Evolutionary conservation across 129 eudicot species (phyloP).

Genomic region (Centella asiatica): DNA sequence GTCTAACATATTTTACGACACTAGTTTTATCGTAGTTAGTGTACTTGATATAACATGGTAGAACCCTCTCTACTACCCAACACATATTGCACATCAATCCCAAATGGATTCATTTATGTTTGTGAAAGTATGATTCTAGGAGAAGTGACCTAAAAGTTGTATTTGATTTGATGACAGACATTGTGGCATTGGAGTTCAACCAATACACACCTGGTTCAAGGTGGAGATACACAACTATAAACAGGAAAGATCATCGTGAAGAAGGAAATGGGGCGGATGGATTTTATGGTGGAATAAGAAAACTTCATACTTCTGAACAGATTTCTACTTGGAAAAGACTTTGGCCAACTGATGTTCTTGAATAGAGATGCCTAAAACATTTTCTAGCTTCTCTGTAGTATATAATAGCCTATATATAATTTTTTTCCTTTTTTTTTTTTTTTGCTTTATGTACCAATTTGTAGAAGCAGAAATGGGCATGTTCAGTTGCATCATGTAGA

Average conservation of each 20-base stretch:
- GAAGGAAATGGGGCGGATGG: slow-evolving; percentile 80
- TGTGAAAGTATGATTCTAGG: too few relatives aligned
- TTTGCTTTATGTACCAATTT: not conserved
- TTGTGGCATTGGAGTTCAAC: slow-evolving; percentile 59
- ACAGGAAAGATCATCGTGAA: slow-evolving; percentile 56
- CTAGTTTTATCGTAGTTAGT: too few relatives aligned
- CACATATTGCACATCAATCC: too few relatives aligned
- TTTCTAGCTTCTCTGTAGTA: not conserved
- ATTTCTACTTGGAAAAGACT: slow-evolving; percentile 50
- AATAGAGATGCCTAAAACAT: slow-evolving; percentile 17
- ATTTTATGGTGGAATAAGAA: slow-evolving; percentile 70
- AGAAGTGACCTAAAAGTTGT: too few relatives aligned
- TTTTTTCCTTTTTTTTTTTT: not conserved
- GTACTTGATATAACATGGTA: too few relatives aligned
- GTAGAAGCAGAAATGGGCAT: slow-evolving; percentile 4
- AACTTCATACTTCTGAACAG: slow-evolving; percentile 32
- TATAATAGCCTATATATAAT: not conserved
- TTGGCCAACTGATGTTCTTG: slow-evolving; percentile 59
- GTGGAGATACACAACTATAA: slow-evolving; percentile 54
- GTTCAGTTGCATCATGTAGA: not conserved
- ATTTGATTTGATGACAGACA: slow-evolving; percentile 32
- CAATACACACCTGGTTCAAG: slow-evolving; percentile 71
- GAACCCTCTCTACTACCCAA: too few relatives aligned
- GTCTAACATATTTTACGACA: too few relatives aligned
- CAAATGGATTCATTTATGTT: too few relatives aligned